phyloP scores from a whole-genome alignment of 2,329 filamentous ascomycete species.

The Botryotinia narcissicola region DNA sequence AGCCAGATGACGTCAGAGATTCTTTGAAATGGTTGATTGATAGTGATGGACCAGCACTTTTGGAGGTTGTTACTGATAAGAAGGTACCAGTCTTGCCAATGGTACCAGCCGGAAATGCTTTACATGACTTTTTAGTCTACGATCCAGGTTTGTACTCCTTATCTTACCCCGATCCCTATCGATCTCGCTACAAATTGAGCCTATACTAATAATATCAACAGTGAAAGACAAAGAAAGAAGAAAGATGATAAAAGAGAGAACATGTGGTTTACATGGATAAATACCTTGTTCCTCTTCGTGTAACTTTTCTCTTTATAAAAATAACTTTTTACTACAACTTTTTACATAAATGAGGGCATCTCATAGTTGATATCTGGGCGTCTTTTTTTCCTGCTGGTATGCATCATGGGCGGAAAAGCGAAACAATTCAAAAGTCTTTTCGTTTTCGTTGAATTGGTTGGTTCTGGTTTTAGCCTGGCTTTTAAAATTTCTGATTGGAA shows the following conservation, averaged over 20 bases:
- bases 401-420: conserved; percentile 9
- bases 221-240: conserved; percentile 66
- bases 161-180: conserved; percentile 15
- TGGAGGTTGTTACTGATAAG: conserved; percentile 89
- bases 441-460: background rate
- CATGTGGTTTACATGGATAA: conserved; percentile 33
- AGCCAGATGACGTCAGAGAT: conserved; percentile 74
- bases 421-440: conserved; percentile 6
- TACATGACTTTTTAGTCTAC: conserved; percentile 92
- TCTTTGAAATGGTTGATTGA: conserved; percentile 86
- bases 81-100: conserved; percentile 96
- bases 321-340: conserved; percentile 8
- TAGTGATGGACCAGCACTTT: conserved; percentile 82
- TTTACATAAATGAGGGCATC: conserved; percentile 9
- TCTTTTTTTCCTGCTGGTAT: conserved; percentile 8
- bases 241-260: conserved; percentile 63
- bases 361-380: conserved; percentile 8
- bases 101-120: conserved; percentile 82
- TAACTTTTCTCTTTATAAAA: background rate
- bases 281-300: background rate
- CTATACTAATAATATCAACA: conserved; percentile 44
- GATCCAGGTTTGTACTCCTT: conserved; percentile 61
- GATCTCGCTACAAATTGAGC: conserved; percentile 18
- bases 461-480: conserved; percentile 12
- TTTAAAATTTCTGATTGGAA: conserved; percentile 7